Evolutionary conservation across 495 filamentous ascomycete genomes (phyloP).

Genomic region (Daldinia childiae): DNA sequence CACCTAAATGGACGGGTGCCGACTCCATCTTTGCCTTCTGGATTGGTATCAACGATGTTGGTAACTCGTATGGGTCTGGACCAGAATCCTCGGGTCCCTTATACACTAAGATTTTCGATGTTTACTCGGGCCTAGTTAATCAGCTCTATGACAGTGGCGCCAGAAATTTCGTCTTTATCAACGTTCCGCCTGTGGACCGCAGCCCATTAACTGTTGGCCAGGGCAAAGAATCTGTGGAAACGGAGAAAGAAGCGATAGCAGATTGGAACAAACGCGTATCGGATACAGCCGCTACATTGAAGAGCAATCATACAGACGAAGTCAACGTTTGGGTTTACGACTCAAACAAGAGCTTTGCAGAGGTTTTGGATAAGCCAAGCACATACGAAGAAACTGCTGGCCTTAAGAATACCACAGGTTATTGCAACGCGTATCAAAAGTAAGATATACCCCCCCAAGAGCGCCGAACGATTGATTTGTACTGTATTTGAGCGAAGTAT

Average conservation of each 20-base stretch:
- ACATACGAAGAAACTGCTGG: slow-evolving; percentile 55
- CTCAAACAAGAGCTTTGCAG: slow-evolving; percentile 59
- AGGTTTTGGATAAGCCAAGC: slow-evolving; percentile 63
- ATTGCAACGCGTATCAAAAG: slow-evolving; percentile 64
- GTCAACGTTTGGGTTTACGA: slow-evolving; percentile 59
- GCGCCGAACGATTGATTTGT: not conserved
- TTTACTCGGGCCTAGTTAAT: slow-evolving; percentile 64
- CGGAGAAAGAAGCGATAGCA: slow-evolving; percentile 50
- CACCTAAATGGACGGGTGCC: slow-evolving; percentile 67
- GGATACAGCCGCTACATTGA: slow-evolving; percentile 47
- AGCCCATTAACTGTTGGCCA: slow-evolving; percentile 62
- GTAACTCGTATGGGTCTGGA: slow-evolving; percentile 67
- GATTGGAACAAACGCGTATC: slow-evolving; percentile 53
- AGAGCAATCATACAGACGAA: slow-evolving; percentile 47
- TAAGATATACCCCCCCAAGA: slow-evolving; percentile 46
- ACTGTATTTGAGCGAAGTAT: not conserved
- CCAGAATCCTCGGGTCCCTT: slow-evolving; percentile 49
- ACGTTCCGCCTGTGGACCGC: slow-evolving; percentile 77
- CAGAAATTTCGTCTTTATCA: slow-evolving; percentile 78
- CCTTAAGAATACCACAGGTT: slow-evolving; percentile 64
- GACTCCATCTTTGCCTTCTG: slow-evolving; percentile 74
- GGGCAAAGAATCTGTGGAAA: slow-evolving; percentile 33
- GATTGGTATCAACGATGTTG: slow-evolving; percentile 85
- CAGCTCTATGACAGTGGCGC: slow-evolving; percentile 71
- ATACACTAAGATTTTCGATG: slow-evolving; percentile 63